Conservation (phyloP, 2,329 filamentous ascomycete genomes). For the Diaporthe nobilis region DNA sequence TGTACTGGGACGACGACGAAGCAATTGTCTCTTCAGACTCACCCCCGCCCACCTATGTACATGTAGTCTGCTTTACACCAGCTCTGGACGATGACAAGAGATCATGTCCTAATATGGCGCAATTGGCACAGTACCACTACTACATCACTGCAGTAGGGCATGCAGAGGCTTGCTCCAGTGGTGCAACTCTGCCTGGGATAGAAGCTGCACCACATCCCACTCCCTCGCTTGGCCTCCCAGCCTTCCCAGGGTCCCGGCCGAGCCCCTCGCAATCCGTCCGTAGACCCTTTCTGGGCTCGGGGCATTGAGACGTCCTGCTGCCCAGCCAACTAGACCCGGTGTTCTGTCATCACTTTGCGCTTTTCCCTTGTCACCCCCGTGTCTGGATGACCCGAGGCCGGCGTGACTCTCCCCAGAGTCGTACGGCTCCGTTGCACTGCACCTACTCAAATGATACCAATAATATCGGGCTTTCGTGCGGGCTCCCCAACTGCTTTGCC, state of each 20-base stretch:
- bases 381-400: conserved; percentile 27
- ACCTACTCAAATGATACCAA: background rate
- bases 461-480: background rate
- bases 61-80: background rate
- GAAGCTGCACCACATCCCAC: conserved; percentile 20
- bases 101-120: conserved; percentile 29
- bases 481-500: background rate
- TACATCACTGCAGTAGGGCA: conserved; percentile 20
- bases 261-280: conserved; percentile 10
- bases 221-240: conserved; percentile 16
- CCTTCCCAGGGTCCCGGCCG: conserved; percentile 8
- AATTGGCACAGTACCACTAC: conserved; percentile 24
- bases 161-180: conserved; percentile 14
- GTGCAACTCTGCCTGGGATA: conserved; percentile 13
- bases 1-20: conserved; percentile 3
- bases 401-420: conserved; percentile 12
- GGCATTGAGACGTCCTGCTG: background rate
- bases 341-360: conserved; percentile 19
- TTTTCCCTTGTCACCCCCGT: conserved; percentile 23
- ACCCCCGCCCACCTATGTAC: background rate
- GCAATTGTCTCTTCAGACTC: background rate
- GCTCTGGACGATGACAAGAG: background rate
- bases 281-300: conserved; percentile 16
- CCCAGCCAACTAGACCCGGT: conserved; percentile 17
- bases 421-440: background rate